phyloP scores from a whole-genome alignment of 768 basidiomycete genomes.

The Pilatotrama ljubarskyi region DNA sequence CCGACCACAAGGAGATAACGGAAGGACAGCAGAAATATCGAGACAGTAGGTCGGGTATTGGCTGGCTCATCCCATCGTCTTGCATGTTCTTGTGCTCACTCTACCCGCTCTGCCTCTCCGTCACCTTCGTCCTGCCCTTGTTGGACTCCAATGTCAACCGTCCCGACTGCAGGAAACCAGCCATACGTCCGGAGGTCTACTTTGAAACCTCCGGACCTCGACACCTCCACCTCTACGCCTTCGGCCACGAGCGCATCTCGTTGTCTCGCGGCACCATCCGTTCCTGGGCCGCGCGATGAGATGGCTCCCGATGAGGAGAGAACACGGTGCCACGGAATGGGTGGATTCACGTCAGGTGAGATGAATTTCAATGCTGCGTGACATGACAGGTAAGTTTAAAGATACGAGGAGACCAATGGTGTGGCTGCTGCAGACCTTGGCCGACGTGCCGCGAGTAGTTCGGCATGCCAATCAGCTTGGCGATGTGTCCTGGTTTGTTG shows the following conservation, averaged over 20 bases:
- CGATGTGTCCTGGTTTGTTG: slow-evolving; percentile 63
- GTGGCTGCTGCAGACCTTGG: slow-evolving; percentile 51
- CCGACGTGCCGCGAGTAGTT: slow-evolving; percentile 79
- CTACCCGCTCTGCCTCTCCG: too few species aligned
- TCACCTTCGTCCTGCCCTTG: not conserved
- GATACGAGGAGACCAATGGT: not conserved
- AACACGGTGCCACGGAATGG: slow-evolving; percentile 83
- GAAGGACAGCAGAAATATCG: too few species aligned
- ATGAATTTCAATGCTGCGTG: slow-evolving; percentile 77
- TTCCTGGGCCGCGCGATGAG: slow-evolving; percentile 83
- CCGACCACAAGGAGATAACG: too few species aligned
- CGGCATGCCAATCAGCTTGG: slow-evolving; percentile 80
- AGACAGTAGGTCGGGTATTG: too few species aligned
- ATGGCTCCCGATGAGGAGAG: slow-evolving; percentile 68
- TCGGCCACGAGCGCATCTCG: slow-evolving; percentile 76
- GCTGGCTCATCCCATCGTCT: too few species aligned
- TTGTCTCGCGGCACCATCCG: slow-evolving; percentile 75
- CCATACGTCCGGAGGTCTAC: slow-evolving; percentile 60
- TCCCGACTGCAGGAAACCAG: slow-evolving; percentile 58
- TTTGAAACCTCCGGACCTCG: slow-evolving; percentile 55
- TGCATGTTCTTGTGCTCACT: too few species aligned
- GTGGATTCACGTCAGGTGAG: slow-evolving; percentile 54
- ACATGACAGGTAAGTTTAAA: not conserved
- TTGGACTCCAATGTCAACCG: slow-evolving; percentile 5
- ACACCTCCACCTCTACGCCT: slow-evolving; percentile 70